Evolutionary conservation across 1,284 basidiomycete genomes (phyloP).

Genomic region (Athelia psychrophila): DNA sequence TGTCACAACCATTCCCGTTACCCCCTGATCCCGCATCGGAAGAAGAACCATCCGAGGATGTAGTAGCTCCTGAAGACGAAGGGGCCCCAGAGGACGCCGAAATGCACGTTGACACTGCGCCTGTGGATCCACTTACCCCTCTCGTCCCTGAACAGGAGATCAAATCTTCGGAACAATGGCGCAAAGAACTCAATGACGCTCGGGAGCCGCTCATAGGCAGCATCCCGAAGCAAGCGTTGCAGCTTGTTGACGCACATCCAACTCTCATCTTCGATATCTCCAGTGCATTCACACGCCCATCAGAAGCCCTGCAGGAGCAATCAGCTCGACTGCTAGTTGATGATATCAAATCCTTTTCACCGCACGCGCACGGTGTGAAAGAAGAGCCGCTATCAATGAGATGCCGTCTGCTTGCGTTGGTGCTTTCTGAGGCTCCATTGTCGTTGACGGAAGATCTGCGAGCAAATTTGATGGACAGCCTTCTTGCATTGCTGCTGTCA

Average conservation of each 20-base stretch:
- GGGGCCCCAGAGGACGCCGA: conserved; percentile 20
- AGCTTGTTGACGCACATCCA: conserved; percentile 84
- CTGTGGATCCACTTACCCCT: conserved; percentile 15
- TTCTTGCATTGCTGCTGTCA: conserved; percentile 64
- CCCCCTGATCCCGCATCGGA: conserved; percentile 53
- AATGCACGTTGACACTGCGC: conserved; percentile 21
- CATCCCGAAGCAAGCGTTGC: conserved; percentile 70
- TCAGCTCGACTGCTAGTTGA: conserved; percentile 67
- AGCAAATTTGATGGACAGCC: conserved; percentile 57
- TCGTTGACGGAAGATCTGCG: conserved; percentile 50
- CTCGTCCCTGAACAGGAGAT: conserved; percentile 21
- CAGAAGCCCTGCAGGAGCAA: conserved; percentile 56
- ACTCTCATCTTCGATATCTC: conserved; percentile 90
- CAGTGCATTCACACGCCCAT: conserved; percentile 69
- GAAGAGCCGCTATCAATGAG: conserved; percentile 79
- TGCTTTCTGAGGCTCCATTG: conserved; percentile 72
- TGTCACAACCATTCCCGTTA: conserved; percentile 81
- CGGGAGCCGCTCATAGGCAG: conserved; percentile 66
- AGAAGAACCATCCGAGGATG: conserved; percentile 32
- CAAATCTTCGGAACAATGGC: conserved; percentile 61
- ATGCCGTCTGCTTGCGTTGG: conserved; percentile 83
- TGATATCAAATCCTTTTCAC: conserved; percentile 69
- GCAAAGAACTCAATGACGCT: conserved; percentile 59
- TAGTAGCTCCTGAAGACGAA: conserved; percentile 24
- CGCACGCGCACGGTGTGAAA: conserved; percentile 59